Evolutionary conservation across 805 yeast genomes (phyloP).

Genomic region (Zygoascus ofunaensis): DNA sequence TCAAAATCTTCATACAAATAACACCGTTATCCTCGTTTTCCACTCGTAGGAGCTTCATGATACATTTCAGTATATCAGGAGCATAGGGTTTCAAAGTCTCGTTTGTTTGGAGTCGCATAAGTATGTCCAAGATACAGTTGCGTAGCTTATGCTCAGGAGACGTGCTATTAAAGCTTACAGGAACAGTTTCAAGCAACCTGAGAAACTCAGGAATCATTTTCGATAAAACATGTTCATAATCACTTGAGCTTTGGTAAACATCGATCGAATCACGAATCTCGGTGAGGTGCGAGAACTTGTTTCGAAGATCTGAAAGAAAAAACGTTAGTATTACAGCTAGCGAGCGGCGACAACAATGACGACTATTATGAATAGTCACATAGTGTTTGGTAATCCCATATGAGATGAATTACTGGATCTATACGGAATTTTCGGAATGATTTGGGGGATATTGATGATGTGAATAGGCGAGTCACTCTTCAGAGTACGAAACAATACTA

Average conservation of each 20-base stretch:
- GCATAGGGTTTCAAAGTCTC: constrained; percentile 72
- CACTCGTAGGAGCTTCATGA: constrained; percentile 49
- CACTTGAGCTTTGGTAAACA: constrained; percentile 69
- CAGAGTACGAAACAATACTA: too few species aligned
- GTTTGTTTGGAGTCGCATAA: constrained; percentile 74
- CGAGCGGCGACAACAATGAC: not conserved
- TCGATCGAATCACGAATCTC: constrained; percentile 85
- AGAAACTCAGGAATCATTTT: constrained; percentile 63
- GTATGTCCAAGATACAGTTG: constrained; percentile 62
- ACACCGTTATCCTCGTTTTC: constrained; percentile 97
- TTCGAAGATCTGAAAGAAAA: constrained; percentile 44
- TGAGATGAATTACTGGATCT: too few species aligned
- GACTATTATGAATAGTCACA: not conserved
- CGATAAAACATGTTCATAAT: constrained; percentile 67
- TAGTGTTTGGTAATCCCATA: too few species aligned
- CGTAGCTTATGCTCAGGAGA: constrained; percentile 68
- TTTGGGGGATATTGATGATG: too few species aligned
- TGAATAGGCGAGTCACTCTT: too few species aligned
- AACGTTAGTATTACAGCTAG: not conserved
- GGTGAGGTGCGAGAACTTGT: constrained; percentile 59
- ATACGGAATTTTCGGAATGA: too few species aligned
- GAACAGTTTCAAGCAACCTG: constrained; percentile 53
- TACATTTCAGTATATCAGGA: constrained; percentile 44
- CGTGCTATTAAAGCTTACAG: constrained; percentile 56
- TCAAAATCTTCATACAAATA: constrained; percentile 76